Base-by-base conservation (phyloP, 495 filamentous ascomycete genomes). In the Jackrogersella multiformis region DNA sequence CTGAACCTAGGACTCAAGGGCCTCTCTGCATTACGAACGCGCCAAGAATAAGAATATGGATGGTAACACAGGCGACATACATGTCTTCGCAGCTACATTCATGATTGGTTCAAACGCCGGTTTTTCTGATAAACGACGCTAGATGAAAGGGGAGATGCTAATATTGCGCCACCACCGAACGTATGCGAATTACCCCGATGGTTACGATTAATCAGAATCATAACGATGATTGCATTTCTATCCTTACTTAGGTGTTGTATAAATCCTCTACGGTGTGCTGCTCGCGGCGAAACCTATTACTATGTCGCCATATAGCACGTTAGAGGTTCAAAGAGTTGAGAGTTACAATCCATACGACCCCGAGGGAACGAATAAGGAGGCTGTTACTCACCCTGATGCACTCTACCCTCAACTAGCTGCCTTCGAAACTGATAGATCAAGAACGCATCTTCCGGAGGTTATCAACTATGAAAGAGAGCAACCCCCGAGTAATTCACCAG, bases 271-370 rank as follows among this genome's bases (percentile, higher is more conserved):
- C n/a, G n/a, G n/a, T n/a, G n/a, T n/a, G n/a, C n/a, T n/a, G n/a
- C n/a, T n/a, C n/a, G 15, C 4, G 15, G 28, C 16, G 13, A 39
- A 13, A 10, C 34, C 15, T 44, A 41, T 48, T 4, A 55, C 9
- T 10, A 61, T 56, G 56, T 10, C 15, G 16, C 28, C 46, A 4
- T 60, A 66, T 32, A 67, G 64, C 42, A 67, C 64, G 18, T 32
- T 67, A 2, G 64, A 67, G 44, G 57, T 61, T 24, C 34, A 15
- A 7, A 4, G 1, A 18, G 38, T 20, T 9, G 38, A 55, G 24
- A 28, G 13, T 23, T 24, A 39, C 30, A 9, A 38, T 1, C 38
- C 16, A 10, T 42, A 57, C 24, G 49, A 66, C 18, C 15, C 41
- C n/a, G 30, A 44, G 10, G 42, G 9, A 4, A 30, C 13, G n/a